These are phyloP conservation scores for Capsicum chinense DNA, from an alignment of 257 asterid genomes.

Conservation along the genomic window DNA sequence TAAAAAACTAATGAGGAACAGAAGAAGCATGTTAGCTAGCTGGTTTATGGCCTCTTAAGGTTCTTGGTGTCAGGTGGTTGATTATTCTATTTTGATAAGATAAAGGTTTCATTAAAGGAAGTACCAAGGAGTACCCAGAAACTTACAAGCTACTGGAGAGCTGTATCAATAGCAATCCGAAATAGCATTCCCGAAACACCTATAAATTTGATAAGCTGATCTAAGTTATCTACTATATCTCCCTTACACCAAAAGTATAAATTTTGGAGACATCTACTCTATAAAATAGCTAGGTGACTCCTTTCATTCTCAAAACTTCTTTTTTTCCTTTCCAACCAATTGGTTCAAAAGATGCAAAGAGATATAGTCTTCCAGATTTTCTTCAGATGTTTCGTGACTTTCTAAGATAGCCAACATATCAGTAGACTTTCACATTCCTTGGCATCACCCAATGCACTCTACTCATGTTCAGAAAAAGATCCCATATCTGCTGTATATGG, in stretches of 20 bases:
- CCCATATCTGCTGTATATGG: neutral
- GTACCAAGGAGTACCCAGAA: constrained; percentile 16
- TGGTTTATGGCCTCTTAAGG: constrained; percentile 4
- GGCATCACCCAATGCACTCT: neutral
- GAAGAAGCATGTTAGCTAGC: constrained; percentile 5
- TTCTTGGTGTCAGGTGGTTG: neutral
- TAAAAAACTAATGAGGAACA: neutral
- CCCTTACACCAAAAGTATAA: neutral
- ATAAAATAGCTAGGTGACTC: neutral
- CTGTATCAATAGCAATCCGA: neutral
- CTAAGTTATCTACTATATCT: neutral
- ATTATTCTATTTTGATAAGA: neutral
- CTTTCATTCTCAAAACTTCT: too few species aligned
- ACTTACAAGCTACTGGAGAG: neutral
- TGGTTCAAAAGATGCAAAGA: constrained; percentile 5
- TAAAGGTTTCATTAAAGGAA: neutral
- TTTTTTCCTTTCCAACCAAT: too few species aligned
- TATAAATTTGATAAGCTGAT: constrained; percentile 1
- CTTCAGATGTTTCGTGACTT: neutral
- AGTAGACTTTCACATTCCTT: neutral
- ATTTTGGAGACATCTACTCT: neutral
- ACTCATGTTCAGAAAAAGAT: neutral
- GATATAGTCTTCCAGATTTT: neutral
- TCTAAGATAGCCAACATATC: neutral
- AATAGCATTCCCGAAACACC: neutral